Evolutionary conservation across 352 stramenopile species (phyloP).

Genomic region (Globisporangium iwayamae): DNA sequence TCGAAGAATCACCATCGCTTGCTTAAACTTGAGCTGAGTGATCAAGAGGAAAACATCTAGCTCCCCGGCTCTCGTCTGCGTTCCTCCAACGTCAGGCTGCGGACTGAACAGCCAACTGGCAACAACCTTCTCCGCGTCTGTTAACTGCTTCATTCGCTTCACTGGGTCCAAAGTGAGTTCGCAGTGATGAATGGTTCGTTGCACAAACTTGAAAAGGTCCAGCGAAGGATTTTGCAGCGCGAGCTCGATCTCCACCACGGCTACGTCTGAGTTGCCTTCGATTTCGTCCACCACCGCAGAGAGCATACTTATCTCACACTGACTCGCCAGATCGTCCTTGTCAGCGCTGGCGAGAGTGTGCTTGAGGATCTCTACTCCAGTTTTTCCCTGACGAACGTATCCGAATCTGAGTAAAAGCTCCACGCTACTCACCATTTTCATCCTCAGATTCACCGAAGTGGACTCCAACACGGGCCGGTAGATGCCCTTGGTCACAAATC

Average conservation of each 20-base stretch:
- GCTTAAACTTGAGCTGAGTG: constrained; percentile 32
- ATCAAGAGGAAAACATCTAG: constrained; percentile 24
- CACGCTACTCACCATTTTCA: constrained; percentile 30
- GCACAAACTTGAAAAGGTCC: constrained; percentile 25
- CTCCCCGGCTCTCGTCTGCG: constrained; percentile 4
- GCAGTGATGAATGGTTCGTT: constrained; percentile 31
- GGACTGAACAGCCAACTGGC: constrained; percentile 16
- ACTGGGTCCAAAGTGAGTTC: constrained; percentile 19
- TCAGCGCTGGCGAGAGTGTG: constrained; percentile 10
- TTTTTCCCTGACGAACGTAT: constrained; percentile 57
- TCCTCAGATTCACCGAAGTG: constrained; percentile 15
- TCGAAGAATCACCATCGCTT: constrained; percentile 19
- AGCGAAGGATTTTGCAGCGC: constrained; percentile 23
- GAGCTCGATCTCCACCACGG: constrained; percentile 18
- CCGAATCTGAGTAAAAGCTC: constrained; percentile 45
- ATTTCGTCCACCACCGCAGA: constrained; percentile 32
- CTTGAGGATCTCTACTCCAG: constrained; percentile 37
- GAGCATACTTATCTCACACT: constrained; percentile 12
- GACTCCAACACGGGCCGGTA: constrained; percentile 11
- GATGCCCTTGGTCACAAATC: constrained; percentile 8
- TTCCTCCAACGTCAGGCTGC: background rate
- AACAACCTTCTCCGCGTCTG: constrained; percentile 20
- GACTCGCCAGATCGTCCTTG: background rate
- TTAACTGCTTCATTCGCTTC: constrained; percentile 15
- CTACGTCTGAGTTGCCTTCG: constrained; percentile 26